Percentiles rank a stretch among this genome's conserved stretches.
Evolutionary conservation across 2,329 filamentous ascomycete genomes (phyloP).

Genomic region (Cylindrodendrum hubeiense): DNA sequence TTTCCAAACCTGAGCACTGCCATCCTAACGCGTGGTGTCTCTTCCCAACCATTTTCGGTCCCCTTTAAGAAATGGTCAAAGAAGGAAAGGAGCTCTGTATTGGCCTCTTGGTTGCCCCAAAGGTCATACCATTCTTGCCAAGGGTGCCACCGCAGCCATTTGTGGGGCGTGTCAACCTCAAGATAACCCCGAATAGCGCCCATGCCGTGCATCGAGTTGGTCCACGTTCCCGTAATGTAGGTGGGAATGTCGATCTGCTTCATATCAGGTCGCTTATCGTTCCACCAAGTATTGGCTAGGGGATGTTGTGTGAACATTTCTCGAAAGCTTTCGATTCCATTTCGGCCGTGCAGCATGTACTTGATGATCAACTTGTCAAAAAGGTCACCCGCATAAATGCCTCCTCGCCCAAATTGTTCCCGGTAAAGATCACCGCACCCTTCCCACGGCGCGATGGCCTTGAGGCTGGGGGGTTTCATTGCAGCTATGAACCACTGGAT

Average conservation of each 20-base stretch:
- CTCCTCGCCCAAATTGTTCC: conserved; percentile 43
- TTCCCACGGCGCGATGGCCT: conserved; percentile 31
- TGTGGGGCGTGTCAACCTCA: conserved; percentile 51
- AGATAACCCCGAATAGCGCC: conserved; percentile 51
- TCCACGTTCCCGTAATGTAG: conserved; percentile 40
- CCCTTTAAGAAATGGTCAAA: conserved; percentile 18
- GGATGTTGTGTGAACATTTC: conserved; percentile 36
- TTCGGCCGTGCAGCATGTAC: conserved; percentile 35
- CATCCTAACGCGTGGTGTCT: conserved; percentile 10
- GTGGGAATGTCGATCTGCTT: conserved; percentile 37
- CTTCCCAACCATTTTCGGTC: not conserved
- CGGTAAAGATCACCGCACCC: conserved; percentile 18
- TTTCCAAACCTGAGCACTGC: conserved; percentile 13
- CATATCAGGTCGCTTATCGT: conserved; percentile 40
- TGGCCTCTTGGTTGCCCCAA: not conserved
- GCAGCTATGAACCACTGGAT: conserved; percentile 19
- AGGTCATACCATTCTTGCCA: conserved; percentile 23
- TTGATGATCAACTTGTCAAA: conserved; percentile 32
- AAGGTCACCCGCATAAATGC: conserved; percentile 26
- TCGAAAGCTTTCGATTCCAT: conserved; percentile 37
- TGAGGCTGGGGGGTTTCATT: conserved; percentile 6
- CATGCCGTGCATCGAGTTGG: conserved; percentile 39
- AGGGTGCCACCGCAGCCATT: conserved; percentile 54
- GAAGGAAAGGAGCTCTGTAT: not conserved
- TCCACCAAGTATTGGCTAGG: conserved; percentile 39